These are phyloP conservation scores for Rosa lucieae DNA, from an alignment of 306 rosid genomes.

Conservation along the genomic window DNA sequence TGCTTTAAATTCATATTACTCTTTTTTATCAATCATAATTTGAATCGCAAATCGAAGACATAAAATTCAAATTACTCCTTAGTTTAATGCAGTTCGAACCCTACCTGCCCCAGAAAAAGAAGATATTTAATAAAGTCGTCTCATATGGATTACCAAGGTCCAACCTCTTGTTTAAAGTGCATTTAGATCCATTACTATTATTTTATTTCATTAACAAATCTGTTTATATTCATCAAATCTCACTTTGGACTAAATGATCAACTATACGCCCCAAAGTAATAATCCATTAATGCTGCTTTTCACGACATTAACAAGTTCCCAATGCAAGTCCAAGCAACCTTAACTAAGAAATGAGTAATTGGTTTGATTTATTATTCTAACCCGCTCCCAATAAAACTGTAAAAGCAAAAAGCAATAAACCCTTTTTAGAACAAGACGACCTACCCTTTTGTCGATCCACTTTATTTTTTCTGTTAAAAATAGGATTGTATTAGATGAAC, in stretches of 20 bases:
- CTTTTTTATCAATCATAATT: too few relatives aligned
- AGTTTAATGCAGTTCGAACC: background rate
- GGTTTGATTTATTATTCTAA: background rate
- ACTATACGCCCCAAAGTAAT: background rate
- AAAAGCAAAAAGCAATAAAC: background rate
- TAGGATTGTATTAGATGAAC: too few relatives aligned
- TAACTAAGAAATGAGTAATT: background rate
- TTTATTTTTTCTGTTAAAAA: too few relatives aligned
- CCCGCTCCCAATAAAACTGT: background rate
- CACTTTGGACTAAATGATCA: background rate
- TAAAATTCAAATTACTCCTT: background rate
- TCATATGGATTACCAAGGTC: background rate
- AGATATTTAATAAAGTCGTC: too few relatives aligned
- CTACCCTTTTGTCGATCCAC: too few relatives aligned
- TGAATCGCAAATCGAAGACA: background rate
- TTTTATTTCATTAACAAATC: background rate
- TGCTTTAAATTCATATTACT: too few relatives aligned
- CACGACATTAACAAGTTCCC: conserved; percentile 2
- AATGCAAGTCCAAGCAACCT: background rate
- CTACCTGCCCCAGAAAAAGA: background rate
- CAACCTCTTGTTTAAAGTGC: background rate
- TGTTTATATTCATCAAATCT: background rate
- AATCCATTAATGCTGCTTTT: conserved; percentile 5
- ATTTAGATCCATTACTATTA: background rate
- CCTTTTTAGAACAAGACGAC: background rate